Base-by-base conservation (phyloP, 1,139 yeast species). In the Yamadazyma sp. region DNA sequence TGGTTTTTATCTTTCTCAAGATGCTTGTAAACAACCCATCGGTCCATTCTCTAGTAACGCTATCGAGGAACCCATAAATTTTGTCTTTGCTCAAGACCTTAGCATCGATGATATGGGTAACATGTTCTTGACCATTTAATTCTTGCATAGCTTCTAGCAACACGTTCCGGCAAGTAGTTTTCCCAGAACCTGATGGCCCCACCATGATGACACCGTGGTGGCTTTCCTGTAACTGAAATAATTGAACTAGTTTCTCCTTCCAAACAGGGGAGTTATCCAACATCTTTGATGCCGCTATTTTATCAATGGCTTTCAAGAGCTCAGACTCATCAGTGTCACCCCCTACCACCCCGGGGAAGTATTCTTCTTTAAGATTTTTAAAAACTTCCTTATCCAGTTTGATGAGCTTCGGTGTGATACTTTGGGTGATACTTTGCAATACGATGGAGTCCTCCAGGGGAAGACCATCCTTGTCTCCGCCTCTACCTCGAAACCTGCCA, bases 11-110 rank as follows among this genome's bases (percentile, higher is more conserved):
- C 38, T 67, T 73, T 49, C 98, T 68, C 33, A 92, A 55, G 5
- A 85, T 73, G 11, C 77, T 60, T 0, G 96, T 87, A 38, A 92
- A 75, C 10, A 91, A 56, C 9, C 98, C 98, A 63, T 92, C 98
- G 1, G 76, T 77, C 98, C 98, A 92, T 44, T 91, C 98, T 25
- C 95, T 68, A 0, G 98, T 91, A 0, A 87, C 73, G 1, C 75
- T 58, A 52, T 91, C 95, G 26, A 89, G 61, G 2, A 60, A 53
- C 0, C 98, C 98, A 57, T 77, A 88, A 1, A 92, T 62, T 1
- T 73, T 68, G 7, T 74, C 79, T 53, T 91, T 92, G 0, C 77
- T 59, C 47, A 87, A 52, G 1, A 85, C 86, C 53, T 88, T 89
- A 3, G 96, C 83, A 55, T 89, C 95, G 33, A 92, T 75, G 2